Evolutionary conservation across 1,284 basidiomycete genomes (phyloP).

Genomic region (Taiwanofungus camphoratus): DNA sequence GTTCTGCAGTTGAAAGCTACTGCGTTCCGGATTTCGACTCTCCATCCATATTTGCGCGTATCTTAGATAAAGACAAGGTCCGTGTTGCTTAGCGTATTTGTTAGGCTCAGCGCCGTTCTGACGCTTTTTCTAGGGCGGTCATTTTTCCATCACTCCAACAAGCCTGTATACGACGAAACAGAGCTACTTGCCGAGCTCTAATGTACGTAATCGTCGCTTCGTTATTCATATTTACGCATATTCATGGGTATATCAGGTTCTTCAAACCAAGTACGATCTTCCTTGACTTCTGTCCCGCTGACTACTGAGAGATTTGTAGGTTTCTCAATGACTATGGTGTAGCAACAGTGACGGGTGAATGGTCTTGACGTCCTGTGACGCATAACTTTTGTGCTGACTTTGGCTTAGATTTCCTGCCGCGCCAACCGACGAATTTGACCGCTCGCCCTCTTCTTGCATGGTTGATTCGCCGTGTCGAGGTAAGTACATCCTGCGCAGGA

Average conservation of each 20-base stretch:
- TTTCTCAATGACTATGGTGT: constrained; percentile 82
- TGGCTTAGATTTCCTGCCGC: constrained; percentile 67
- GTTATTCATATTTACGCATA: neutral
- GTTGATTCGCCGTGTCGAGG: constrained; percentile 84
- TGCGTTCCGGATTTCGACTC: constrained; percentile 93
- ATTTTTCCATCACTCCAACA: constrained; percentile 80
- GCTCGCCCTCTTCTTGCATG: constrained; percentile 73
- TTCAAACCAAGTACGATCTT: constrained; percentile 66
- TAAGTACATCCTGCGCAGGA: constrained; percentile 16
- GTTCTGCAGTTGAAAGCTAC: constrained; percentile 72
- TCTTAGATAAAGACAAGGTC: constrained; percentile 78
- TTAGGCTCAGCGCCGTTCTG: neutral
- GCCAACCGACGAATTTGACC: constrained; percentile 42
- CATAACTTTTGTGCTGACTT: neutral
- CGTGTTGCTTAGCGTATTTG: neutral
- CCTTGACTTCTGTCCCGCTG: neutral
- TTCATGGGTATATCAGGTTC: constrained; percentile 36
- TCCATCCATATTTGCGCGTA: constrained; percentile 83
- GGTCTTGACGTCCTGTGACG: neutral
- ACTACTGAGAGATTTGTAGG: constrained; percentile 25
- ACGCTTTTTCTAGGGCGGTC: constrained; percentile 65
- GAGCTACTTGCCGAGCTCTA: constrained; percentile 83
- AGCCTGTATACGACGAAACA: constrained; percentile 72
- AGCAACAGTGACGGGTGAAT: constrained; percentile 65
- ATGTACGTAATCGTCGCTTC: constrained; percentile 47